Evolutionary conservation across 2,329 filamentous ascomycete species (phyloP), one percentile per base, ranked within the genome.

Genomic region (Rachicladosporium sp.): DNA sequence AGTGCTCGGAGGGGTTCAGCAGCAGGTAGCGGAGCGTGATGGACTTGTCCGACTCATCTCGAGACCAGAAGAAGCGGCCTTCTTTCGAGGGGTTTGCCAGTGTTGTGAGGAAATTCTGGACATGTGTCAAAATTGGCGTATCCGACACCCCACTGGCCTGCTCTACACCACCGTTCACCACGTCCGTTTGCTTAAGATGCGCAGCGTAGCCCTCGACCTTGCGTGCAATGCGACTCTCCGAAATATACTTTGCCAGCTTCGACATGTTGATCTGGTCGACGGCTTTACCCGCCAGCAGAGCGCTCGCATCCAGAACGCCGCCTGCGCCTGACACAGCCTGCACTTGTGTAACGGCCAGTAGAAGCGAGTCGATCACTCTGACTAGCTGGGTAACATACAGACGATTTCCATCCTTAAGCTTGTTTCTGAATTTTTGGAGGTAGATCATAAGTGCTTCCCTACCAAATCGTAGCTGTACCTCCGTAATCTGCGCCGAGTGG

Each of bases 211-310:
- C 82, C 61, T 98, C 89, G 8, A 96, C 83, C 59, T 98, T 98
- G 47, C 88, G 82, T 1, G 89, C 88, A 9, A 98, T 66, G 53
- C 93, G 95, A 45, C 88, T 95, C 46, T 91, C 81, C 53, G 89
- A 82, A 3, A 98, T 74, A 58, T 96, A 96, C 33, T 77, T 73
- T 27, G 88, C 78, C 10, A 98, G 69, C 55, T 91, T 89, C 62
- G 84, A 89, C 23, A 95, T 73, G 52, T 96, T 94, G 63, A 98
- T 88, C 54, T 96, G 89, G 54, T 98, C 91, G 15, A 91, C 82
- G 0, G 86, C 86, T 56, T 93, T 94, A 30, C 79, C 78, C 15
- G 78, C 73, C 47, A 95, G 78, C 1, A 98, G 68, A 4, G 78
- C 73, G 12, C 78, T 80, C 10, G 82, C 64, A 33, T 82, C 73